Conservation (phyloP, 2,329 filamentous ascomycete genomes). For the Sarocladium oryzae region DNA sequence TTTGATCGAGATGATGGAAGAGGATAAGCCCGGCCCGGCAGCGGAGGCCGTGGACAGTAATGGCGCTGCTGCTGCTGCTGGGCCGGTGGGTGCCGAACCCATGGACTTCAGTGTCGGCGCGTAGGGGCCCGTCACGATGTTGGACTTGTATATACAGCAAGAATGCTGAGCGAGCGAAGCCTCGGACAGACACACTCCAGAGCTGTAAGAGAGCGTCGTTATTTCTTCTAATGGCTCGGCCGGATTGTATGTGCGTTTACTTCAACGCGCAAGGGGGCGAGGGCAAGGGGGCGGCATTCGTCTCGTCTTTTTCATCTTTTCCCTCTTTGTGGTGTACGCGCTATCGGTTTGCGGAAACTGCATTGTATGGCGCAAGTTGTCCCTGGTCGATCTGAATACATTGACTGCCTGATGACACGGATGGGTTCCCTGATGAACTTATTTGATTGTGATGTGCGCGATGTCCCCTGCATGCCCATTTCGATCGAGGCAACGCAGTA, state of each 20-base stretch:
- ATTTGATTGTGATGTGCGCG: no score
- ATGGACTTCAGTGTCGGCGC: constrained; percentile 11
- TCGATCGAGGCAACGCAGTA: no score
- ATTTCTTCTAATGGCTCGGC: no score
- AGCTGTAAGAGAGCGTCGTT: neutral
- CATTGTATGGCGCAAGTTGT: constrained; percentile 1
- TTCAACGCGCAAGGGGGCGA: neutral
- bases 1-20: constrained; percentile 57
- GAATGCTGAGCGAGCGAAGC: neutral
- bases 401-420: no score
- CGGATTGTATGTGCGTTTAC: no score
- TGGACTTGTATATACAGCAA: constrained; percentile 7
- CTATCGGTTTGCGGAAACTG: neutral
- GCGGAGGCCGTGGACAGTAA: constrained; percentile 20
- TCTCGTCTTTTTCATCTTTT: neutral
- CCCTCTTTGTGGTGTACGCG: no score
- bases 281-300: neutral
- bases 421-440: no score
- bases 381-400: neutral
- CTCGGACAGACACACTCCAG: neutral
- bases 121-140: constrained; percentile 2
- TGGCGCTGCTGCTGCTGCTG: neutral
- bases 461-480: no score
- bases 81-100: constrained; percentile 3
- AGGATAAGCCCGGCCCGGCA: constrained; percentile 34